These are phyloP conservation scores for Acer saccharum DNA, from an alignment of 345 rosid genomes.

Conservation along the genomic window DNA sequence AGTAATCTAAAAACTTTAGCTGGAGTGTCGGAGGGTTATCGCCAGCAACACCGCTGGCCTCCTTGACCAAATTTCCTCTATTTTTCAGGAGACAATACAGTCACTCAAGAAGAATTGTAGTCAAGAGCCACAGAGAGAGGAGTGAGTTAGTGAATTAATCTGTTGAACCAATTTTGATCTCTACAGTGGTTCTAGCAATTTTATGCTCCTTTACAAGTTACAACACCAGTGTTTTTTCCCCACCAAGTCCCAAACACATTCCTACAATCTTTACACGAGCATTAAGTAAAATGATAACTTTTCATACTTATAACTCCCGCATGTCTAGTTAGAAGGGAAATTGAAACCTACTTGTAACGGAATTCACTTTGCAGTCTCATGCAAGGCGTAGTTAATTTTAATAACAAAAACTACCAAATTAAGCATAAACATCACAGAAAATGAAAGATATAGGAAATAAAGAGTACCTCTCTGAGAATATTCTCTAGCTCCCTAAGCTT, in stretches of 20 bases:
- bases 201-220: background rate
- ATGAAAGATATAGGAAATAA: background rate
- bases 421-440: background rate
- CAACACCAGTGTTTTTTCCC: background rate
- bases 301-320: background rate
- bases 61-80: too few species aligned
- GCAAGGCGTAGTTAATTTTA: background rate
- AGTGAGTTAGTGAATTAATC: background rate
- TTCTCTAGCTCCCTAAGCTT: conserved; percentile 53
- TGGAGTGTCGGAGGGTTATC: background rate
- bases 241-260: background rate
- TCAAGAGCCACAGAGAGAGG: background rate
- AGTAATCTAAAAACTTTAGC: background rate
- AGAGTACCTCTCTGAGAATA: conserved; percentile 49
- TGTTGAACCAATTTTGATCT: background rate
- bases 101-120: too few species aligned
- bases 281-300: background rate
- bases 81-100: too few species aligned
- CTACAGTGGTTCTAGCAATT: background rate
- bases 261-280: background rate
- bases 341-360: background rate
- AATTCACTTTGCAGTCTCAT: background rate
- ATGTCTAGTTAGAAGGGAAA: background rate
- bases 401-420: background rate
- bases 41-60: background rate